These are phyloP conservation scores for Pyricularia grisea DNA, from an alignment of 2,329 filamentous ascomycete genomes.

Conservation along the genomic window DNA sequence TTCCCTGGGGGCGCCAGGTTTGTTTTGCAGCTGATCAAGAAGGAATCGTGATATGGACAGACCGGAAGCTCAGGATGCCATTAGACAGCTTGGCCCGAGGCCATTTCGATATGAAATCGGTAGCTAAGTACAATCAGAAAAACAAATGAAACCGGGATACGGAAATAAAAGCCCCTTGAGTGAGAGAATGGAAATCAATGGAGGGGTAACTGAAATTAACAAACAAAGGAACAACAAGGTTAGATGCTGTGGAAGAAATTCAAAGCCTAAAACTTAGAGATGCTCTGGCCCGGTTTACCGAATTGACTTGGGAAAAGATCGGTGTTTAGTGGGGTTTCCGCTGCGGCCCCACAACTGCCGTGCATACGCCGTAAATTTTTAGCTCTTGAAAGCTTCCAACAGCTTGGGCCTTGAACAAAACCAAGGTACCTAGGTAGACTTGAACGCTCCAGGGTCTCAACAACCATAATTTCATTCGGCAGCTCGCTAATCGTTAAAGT, in stretches of 20 bases:
- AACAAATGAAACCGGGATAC: slow-evolving; percentile 6
- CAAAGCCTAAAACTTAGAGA: not conserved
- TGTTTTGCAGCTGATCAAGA: not conserved
- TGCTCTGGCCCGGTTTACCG: not conserved
- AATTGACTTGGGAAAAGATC: not conserved
- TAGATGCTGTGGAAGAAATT: not conserved
- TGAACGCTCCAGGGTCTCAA: not conserved
- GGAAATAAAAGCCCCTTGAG: slow-evolving; percentile 1
- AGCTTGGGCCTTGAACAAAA: not conserved
- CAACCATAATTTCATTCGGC: not conserved
- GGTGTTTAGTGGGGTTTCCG: not conserved
- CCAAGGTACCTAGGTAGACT: not conserved
- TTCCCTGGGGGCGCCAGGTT: not conserved
- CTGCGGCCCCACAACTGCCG: not conserved
- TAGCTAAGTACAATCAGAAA: not conserved
- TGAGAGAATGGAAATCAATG: not conserved
- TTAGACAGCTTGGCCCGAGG: not conserved
- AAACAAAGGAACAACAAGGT: not conserved
- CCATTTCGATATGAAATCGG: not conserved
- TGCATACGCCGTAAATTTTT: not conserved
- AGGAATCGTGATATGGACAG: not conserved
- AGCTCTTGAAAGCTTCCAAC: not conserved
- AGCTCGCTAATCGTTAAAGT: not conserved
- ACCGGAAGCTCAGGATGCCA: not conserved
- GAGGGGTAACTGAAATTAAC: not conserved